phyloP scores from a whole-genome alignment of 2,329 filamentous ascomycete species.

The Boeremia lycopersici region DNA sequence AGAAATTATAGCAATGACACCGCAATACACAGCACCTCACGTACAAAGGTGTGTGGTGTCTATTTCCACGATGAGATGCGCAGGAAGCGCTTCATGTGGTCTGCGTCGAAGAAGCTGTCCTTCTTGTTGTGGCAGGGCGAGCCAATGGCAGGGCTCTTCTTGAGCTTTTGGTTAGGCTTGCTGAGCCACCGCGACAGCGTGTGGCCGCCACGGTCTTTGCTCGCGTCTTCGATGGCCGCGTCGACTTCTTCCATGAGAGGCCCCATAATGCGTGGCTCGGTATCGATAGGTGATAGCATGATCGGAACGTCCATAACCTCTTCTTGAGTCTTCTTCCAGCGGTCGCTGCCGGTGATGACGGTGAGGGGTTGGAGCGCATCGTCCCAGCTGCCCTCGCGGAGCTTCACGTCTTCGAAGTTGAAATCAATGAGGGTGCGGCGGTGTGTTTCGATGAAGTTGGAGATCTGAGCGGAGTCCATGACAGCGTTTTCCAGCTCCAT shows the following conservation, averaged over 20 bases:
- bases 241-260: constrained; percentile 42
- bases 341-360: constrained; percentile 49
- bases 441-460: constrained; percentile 71
- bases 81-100: constrained; percentile 46
- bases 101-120: constrained; percentile 45
- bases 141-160: constrained; percentile 18
- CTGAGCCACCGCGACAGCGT: constrained; percentile 43
- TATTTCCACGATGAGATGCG: constrained; percentile 43
- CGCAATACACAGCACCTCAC: background rate
- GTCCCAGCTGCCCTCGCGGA: constrained; percentile 78
- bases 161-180: constrained; percentile 29
- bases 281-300: constrained; percentile 43
- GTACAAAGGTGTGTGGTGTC: background rate
- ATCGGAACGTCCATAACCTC: constrained; percentile 52
- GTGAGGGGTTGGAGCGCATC: constrained; percentile 78
- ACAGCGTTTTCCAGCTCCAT: constrained; percentile 75
- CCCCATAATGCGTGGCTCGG: constrained; percentile 44
- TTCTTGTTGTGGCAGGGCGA: constrained; percentile 25
- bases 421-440: constrained; percentile 73
- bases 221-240: constrained; percentile 31
- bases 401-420: constrained; percentile 76
- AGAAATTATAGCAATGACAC: constrained; percentile 8
- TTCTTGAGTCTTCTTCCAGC: constrained; percentile 49
- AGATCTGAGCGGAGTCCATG: constrained; percentile 74
- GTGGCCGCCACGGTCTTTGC: constrained; percentile 27